Base-by-base conservation (phyloP, 2,329 filamentous ascomycete species). In the Aspergillus fumigatiaffinis region DNA sequence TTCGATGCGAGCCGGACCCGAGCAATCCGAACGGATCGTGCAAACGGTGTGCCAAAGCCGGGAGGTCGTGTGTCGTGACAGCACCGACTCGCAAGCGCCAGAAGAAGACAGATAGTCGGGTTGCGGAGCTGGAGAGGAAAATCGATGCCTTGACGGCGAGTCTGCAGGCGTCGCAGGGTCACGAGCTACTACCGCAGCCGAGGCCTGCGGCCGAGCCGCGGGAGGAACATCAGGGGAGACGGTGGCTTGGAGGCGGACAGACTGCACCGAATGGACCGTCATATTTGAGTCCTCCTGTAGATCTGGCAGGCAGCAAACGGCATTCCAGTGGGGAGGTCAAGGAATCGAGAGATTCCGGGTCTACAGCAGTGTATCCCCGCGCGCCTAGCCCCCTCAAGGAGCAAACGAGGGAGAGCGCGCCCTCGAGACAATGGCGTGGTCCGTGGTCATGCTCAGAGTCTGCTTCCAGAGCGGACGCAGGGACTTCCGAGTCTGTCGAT, bases 51-150 rank as follows among this genome's bases (percentile, higher is more conserved):
- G 83, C 84, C 52, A 96, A 95, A 76, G 89, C 91, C 2, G 85
- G 86, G n/a, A 81, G 91, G 41, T 80, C 81, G 61, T 96, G 92
- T 70, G 77, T 92, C 44, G 87, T 92, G 60, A 95, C 91, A 1
- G 84, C 86, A 61, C 90, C 85, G 0, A 85, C 80, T 14, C 76
- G 91, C 44, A 96, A 95, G 76, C 82, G 92, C 48, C 90, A 93
- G 78, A 96, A 93, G 80, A 96, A 96, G 80, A 92, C 90, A 54
- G 92, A 96, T 71, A 93, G 86, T 63, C 83, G 91, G 52, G 92
- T 97, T 12, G 89, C 91, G 8, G 92, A 96, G 78, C 80, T 97
- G 52, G 92, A 96, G 79, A 91, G 88, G 80, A 95, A 95, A 78
- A 93, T 96, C 62, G 91, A 96, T 77, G 90, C 89, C 8, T 73